Base-by-base conservation (phyloP, 305 asterid genomes). In the Solanum hybrid region DNA sequence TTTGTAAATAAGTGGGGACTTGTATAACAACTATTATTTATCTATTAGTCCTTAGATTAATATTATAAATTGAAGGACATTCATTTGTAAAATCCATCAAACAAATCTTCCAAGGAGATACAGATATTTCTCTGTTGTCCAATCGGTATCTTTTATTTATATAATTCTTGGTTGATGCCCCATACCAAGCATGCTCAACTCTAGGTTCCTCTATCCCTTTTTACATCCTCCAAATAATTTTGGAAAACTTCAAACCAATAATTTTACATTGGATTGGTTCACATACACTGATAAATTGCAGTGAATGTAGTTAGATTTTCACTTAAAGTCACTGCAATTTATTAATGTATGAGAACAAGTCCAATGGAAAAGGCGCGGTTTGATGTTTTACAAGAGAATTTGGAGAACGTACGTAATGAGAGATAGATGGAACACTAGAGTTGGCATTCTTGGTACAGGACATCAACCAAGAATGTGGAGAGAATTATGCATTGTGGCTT, bases 121-220 rank as follows among this genome's bases (percentile, higher is more conserved):
- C 4, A 17, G 0, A 56, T 0, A 56, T 1, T 6, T 56, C 10
- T 56, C 4, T 17, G 0, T 19, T 56, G 1, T 56, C 2, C n/a
- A 17, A 56, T 56, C 4, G 2, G n/a, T 56, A 56, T 56, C 66
- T 17, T 56, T 56, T 1, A 56, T 56, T 56, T 17, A 17, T 2
- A 56, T 56, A 17, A 56, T 15, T 17, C 10, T 42, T 42, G 56
- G 17, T 42, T 42, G 56, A 13, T 42, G 0, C 66, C n/a, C 66
- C 66, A 56, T 1, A 56, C 66, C 9, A 42, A 42, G 10, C n/a
- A 2, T 56, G 66, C 24, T 51, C 66, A 56, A 7, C 66, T 56
- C 66, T 56, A 17, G 10, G 66, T 56, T 56, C 2, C n/a, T 56
- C 66, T 56, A 56, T 3, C 24, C 7, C 4, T 56, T 19, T 0